Evolutionary conservation across 345 rosid genomes (phyloP), one percentile per base, ranked within the genome.

Genomic region (Rubroshorea leprosula): DNA sequence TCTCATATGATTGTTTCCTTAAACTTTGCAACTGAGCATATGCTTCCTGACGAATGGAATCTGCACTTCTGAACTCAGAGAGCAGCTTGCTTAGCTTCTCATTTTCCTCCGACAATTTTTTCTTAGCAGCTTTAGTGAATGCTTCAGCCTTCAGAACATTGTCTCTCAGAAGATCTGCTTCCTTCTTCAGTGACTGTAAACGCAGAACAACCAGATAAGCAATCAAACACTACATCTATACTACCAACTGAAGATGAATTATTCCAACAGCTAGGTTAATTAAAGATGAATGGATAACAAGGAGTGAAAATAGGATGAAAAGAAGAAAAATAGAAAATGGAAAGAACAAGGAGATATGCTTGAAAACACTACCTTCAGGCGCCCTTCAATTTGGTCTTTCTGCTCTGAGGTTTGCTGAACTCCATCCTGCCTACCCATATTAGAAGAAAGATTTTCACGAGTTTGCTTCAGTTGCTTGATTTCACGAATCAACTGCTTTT

Each of bases 21-120:
- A 87, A 69, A 70, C 58, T 65, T 39, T 73, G 80, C 48, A 85
- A 64, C 66, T 64, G 81, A n/a, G 7, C 66, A 72, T 78, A 90
- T 26, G 87, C 91, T 54, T 82, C 78, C 62, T 90, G 97, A 35
- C 96, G 85, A 49, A 74, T 68, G 49, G 64, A 77, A 76, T 83
- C 75, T 15, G 94, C 97, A 72, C 74, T 78, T 68, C 61, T 74
- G 62, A 77, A 83, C 60, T 65, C 72, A 54, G 52, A 54, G 46
- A 58, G 70, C 78, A 85, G 70, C 68, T 72, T 67, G 50, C 68
- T 70, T 24, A 78, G 69, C 60, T 51, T 83, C 25, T 71, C 74
- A 55, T 71, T 62, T 68, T 73, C 81, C 44, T 74, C 85, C 41
- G 64, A 60, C 49, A 68, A 71, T 63, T 68, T 78, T 63, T 72